Conservation (phyloP, 768 basidiomycete genomes). For the Strobilomyces confusus region DNA sequence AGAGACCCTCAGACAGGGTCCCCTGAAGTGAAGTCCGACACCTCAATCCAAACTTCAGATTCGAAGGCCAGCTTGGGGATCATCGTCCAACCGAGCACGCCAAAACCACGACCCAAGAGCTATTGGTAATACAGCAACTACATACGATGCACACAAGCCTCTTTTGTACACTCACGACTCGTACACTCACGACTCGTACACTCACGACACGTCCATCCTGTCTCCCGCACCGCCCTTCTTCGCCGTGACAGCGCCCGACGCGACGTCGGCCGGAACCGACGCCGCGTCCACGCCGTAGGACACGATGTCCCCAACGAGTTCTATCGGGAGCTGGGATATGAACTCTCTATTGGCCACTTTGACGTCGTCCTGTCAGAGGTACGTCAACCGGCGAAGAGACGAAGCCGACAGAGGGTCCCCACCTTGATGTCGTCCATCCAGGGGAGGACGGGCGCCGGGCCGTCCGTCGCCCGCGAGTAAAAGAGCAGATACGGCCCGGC, state of each 20-base stretch:
- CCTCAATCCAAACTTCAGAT: too few species aligned
- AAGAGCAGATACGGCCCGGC: slow-evolving; percentile 79
- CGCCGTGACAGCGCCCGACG: neutral
- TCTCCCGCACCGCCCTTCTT: slow-evolving; percentile 1
- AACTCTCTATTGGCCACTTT: slow-evolving; percentile 36
- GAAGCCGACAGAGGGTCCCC: neutral
- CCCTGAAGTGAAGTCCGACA: too few species aligned
- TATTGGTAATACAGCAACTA: neutral
- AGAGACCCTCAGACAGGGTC: too few species aligned
- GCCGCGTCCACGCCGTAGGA: slow-evolving; percentile 10
- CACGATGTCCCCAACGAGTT: slow-evolving; percentile 26
- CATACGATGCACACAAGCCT: too few species aligned
- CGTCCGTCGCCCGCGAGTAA: slow-evolving; percentile 43
- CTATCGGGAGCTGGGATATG: slow-evolving; percentile 31
- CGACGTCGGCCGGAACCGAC: neutral
- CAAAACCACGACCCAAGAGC: neutral
- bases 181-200: too few species aligned
- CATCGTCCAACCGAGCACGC: too few species aligned
- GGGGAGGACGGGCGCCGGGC: slow-evolving; percentile 10
- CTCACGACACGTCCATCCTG: slow-evolving; percentile 18
- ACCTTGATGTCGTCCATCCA: slow-evolving; percentile 33
- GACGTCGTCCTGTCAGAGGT: slow-evolving; percentile 27
- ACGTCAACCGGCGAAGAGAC: neutral
- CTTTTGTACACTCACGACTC: too few species aligned
- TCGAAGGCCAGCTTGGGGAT: too few species aligned